These are phyloP conservation scores for Alternaria metachromatica DNA, from an alignment of 2,329 filamentous ascomycete genomes.

Conservation along the genomic window DNA sequence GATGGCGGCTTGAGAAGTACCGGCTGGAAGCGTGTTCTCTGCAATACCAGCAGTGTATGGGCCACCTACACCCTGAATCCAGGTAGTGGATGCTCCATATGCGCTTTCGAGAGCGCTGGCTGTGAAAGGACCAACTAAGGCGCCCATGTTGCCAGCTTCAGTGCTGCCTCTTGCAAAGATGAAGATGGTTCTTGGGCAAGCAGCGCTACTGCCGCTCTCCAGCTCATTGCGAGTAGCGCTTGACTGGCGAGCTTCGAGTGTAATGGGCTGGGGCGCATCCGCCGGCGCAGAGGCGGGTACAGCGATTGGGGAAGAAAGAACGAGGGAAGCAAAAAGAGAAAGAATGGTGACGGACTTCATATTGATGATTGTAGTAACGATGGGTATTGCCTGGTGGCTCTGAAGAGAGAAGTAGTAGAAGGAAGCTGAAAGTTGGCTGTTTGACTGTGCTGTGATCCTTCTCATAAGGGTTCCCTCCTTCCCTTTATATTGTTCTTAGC, in stretches of 20 bases:
- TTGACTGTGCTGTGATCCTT: neutral
- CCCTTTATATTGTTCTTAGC: neutral
- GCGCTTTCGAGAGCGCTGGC: slow-evolving; percentile 18
- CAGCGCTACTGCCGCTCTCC: slow-evolving; percentile 15
- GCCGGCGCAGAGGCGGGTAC: neutral
- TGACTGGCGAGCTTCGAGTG: slow-evolving; percentile 9
- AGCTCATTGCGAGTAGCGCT: slow-evolving; percentile 20
- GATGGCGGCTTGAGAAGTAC: slow-evolving; percentile 41
- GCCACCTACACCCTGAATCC: slow-evolving; percentile 37
- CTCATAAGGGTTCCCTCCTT: neutral
- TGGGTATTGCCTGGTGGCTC: neutral
- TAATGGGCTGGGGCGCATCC: neutral
- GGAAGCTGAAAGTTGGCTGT: neutral
- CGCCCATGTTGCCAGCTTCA: slow-evolving; percentile 28
- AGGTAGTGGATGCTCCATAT: slow-evolving; percentile 18
- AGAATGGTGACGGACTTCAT: slow-evolving; percentile 9
- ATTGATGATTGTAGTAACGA: neutral
- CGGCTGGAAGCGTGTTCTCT: slow-evolving; percentile 40
- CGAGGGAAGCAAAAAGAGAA: slow-evolving; percentile 1
- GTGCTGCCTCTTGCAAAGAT: slow-evolving; percentile 26
- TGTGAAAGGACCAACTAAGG: slow-evolving; percentile 8
- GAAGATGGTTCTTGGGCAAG: slow-evolving; percentile 27
- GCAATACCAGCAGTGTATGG: slow-evolving; percentile 43
- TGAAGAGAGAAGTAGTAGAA: neutral
- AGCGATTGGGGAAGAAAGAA: slow-evolving; percentile 3